A percentile compares a stretch with the other conserved stretches of the same genome.
Evolutionary conservation across 106 monocot genomes (phyloP).

Genomic region (Hemerocallis citrina): DNA sequence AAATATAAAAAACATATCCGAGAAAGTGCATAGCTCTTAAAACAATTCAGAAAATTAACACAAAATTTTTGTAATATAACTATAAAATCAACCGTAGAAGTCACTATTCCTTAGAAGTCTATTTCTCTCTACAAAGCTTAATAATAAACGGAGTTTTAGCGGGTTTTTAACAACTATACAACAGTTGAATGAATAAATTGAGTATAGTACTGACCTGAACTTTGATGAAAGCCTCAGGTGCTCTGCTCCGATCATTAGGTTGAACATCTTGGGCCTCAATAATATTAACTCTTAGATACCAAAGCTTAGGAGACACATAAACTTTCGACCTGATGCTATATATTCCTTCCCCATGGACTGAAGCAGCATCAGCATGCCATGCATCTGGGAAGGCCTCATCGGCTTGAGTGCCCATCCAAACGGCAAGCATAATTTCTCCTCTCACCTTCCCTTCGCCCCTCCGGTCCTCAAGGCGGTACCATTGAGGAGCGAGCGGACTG

Average conservation of each 20-base stretch:
- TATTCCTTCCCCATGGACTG: conserved; percentile 35
- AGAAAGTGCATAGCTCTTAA: too few relatives aligned
- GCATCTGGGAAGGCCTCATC: conserved; percentile 76
- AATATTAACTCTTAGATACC: conserved; percentile 40
- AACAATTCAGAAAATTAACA: too few relatives aligned
- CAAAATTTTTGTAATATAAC: too few relatives aligned
- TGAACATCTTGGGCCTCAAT: conserved; percentile 46
- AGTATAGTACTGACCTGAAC: conserved; percentile 6
- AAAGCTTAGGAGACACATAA: conserved; percentile 44
- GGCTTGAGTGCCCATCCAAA: conserved; percentile 74
- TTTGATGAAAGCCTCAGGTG: conserved; percentile 24
- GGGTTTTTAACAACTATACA: too few relatives aligned
- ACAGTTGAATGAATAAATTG: neutral
- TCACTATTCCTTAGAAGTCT: too few relatives aligned
- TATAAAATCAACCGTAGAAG: too few relatives aligned
- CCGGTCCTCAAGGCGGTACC: conserved; percentile 82
- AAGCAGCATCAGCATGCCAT: conserved; percentile 71
- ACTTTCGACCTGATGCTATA: conserved; percentile 41
- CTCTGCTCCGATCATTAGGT: conserved; percentile 14
- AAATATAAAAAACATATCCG: too few relatives aligned
- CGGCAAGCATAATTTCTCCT: conserved; percentile 71
- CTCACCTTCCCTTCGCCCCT: conserved; percentile 56
- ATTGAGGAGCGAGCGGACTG: conserved; percentile 82
- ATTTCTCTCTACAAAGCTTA: too few relatives aligned
- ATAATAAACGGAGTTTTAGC: too few relatives aligned